Percentiles rank a stretch among this genome's conserved stretches.
These are phyloP conservation scores for Globisporangium okanoganense DNA, from an alignment of 352 stramenopile species.

Conservation along the genomic window DNA sequence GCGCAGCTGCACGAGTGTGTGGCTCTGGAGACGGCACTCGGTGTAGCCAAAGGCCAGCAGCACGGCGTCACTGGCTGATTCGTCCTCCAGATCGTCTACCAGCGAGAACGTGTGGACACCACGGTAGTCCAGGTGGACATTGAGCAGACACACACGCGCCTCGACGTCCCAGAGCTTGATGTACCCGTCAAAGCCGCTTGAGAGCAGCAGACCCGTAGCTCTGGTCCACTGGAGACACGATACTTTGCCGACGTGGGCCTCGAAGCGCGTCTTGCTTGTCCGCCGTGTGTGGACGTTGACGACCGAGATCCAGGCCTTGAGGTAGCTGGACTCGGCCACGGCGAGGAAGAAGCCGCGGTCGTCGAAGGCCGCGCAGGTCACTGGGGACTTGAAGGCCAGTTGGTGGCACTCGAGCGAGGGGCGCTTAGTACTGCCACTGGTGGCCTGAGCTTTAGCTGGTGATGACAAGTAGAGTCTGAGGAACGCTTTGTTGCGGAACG, in stretches of 20 bases:
- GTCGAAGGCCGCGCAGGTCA: constrained; percentile 42
- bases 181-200: constrained; percentile 54
- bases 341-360: constrained; percentile 30
- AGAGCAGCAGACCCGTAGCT: constrained; percentile 33
- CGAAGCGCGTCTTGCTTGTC: constrained; percentile 31
- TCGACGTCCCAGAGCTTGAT: constrained; percentile 59
- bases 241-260: constrained; percentile 51
- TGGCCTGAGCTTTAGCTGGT: neutral
- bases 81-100: constrained; percentile 8
- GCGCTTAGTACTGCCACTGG: neutral
- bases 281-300: constrained; percentile 23
- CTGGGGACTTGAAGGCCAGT: constrained; percentile 33
- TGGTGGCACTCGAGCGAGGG: constrained; percentile 1
- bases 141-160: constrained; percentile 25
- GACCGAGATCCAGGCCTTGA: constrained; percentile 60
- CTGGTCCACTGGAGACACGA: constrained; percentile 50
- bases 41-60: constrained; percentile 34
- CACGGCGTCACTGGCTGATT: constrained; percentile 8
- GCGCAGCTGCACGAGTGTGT: constrained; percentile 27
- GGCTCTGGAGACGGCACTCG: constrained; percentile 38
- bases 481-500: constrained; percentile 25
- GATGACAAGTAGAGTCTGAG: constrained; percentile 19
- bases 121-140: constrained; percentile 39
- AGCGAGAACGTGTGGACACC: constrained; percentile 37
- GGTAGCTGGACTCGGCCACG: constrained; percentile 33